Evolutionary conservation across 805 yeast genomes (phyloP).

Genomic region (Kregervanrija pseudodelftensis): DNA sequence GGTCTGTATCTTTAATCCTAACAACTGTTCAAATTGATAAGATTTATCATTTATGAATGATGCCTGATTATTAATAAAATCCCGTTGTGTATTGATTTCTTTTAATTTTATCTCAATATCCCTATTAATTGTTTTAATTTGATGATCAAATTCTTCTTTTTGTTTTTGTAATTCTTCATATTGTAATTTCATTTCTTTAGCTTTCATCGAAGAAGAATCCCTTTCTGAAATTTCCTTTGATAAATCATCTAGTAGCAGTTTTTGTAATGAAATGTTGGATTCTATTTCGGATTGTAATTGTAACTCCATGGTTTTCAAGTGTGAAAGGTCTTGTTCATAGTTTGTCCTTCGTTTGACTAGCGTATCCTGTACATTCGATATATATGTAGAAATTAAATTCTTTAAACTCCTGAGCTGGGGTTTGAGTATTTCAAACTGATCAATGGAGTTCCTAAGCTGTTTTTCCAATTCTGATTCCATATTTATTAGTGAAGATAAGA

Average conservation of each 20-base stretch:
- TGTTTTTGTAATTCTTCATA: constrained; percentile 27
- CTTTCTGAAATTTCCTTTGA: constrained; percentile 15
- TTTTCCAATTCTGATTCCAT: constrained; percentile 1
- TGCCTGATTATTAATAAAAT: constrained; percentile 31
- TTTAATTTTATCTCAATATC: constrained; percentile 18
- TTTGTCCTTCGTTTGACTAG: constrained; percentile 15
- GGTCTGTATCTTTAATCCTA: constrained; percentile 42
- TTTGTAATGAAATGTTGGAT: constrained; percentile 15
- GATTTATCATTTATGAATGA: constrained; percentile 35
- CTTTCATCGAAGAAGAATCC: constrained; percentile 31
- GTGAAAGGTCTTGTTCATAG: constrained; percentile 15
- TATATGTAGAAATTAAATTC: constrained; percentile 12
- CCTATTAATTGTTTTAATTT: constrained; percentile 23
- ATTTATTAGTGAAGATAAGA: no score
- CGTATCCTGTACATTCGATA: constrained; percentile 10
- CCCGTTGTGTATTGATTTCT: constrained; percentile 22
- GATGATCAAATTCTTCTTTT: constrained; percentile 19
- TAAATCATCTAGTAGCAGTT: constrained; percentile 15
- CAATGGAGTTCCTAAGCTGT: constrained; percentile 13
- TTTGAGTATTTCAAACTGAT: constrained; percentile 16
- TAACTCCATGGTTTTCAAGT: constrained; percentile 16
- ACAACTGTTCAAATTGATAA: constrained; percentile 36
- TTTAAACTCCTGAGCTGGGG: constrained; percentile 19
- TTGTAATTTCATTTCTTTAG: constrained; percentile 32
- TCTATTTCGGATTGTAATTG: constrained; percentile 15